Base-by-base conservation (phyloP, 2,329 filamentous ascomycete species). In the Diaporthe nobilis region DNA sequence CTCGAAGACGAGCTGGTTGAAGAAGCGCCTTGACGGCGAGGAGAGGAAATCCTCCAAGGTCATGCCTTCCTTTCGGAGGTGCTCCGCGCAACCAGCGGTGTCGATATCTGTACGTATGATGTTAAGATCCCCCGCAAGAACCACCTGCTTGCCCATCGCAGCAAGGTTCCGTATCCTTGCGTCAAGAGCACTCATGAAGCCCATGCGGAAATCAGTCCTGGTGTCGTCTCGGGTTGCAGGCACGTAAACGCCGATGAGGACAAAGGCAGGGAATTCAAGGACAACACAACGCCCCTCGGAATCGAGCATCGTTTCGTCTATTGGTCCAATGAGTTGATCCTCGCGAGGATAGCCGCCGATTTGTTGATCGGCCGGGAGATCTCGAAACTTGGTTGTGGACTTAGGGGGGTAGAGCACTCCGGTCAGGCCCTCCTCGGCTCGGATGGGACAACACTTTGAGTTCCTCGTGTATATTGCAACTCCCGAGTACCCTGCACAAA, bases 401-500 rank as follows among this genome's bases (percentile, higher is more conserved):
- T 91, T 94, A 0, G 95, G 94, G 8, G 93, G 91, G 60, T 90
- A 92, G 20, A 98, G 89, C 7, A 95, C 87, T 22, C 97, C 97
- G 0, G 95, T 93, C 72, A 99, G 88, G n/a, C 97, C 97, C 86
- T 98, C 96, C 85, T 99, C 97, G 4, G 96, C 96, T 76, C 93
- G 92, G 37, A 98, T 94, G 0, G 97, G 97, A 4, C 92, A 91
- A 83, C 97, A 98, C 49, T 91, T 93, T 5, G 94, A 90, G 82
- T 94, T 97, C n/a, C 95, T 91, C 1, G 96, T 98, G 85, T 98
- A 99, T 49, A 99, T 95, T 4, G 94, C 97, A 2, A 99, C 96
- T 2, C 97, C 97, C 37, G 96, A 98, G 82, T 98, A 99, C 34
- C 97, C 95, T 98, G 72, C 10, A 51, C 20, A 42, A 67, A 79